Evolutionary conservation across 345 rosid genomes (phyloP).

Genomic region (Moringa oleifera): DNA sequence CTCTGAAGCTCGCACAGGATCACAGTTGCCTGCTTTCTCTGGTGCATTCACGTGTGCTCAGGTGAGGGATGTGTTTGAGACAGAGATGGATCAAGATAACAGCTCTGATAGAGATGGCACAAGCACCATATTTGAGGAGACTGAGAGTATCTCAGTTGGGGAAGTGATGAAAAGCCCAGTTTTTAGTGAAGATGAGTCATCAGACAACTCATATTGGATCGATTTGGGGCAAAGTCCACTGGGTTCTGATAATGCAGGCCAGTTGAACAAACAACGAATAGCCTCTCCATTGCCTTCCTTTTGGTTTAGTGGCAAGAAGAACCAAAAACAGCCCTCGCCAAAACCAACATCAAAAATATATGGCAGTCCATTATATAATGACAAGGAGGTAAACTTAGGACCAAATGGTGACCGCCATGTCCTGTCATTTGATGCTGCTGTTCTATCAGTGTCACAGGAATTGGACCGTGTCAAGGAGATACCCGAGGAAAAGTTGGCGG

Average conservation of each 20-base stretch:
- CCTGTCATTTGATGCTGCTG: slow-evolving; percentile 93
- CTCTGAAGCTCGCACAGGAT: slow-evolving; percentile 44
- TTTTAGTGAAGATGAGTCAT: slow-evolving; percentile 94
- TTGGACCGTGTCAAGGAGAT: slow-evolving; percentile 43
- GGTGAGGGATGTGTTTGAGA: slow-evolving; percentile 86
- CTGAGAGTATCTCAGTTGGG: slow-evolving; percentile 84
- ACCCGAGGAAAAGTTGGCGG: slow-evolving; percentile 42
- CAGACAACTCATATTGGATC: slow-evolving; percentile 85
- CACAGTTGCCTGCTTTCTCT: slow-evolving; percentile 89
- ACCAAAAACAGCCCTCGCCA: slow-evolving; percentile 54
- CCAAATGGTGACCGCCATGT: slow-evolving; percentile 46
- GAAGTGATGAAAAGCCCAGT: slow-evolving; percentile 97
- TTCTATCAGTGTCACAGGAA: slow-evolving; percentile 84
- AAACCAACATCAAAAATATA: slow-evolving; percentile 52
- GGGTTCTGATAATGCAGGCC: slow-evolving; percentile 60
- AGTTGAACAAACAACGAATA: slow-evolving; percentile 45
- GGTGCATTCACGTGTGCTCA: slow-evolving; percentile 87
- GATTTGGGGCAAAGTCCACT: slow-evolving; percentile 95
- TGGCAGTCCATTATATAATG: slow-evolving; percentile 60
- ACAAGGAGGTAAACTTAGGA: slow-evolving; percentile 33
- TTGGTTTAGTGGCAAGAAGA: slow-evolving; percentile 60
- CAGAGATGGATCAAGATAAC: slow-evolving; percentile 84
- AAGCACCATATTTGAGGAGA: slow-evolving; percentile 92
- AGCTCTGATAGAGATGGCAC: slow-evolving; percentile 79
- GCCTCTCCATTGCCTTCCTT: slow-evolving; percentile 58